These are phyloP conservation scores for Candolleomyces eurysporus DNA, from an alignment of 768 basidiomycete species.

Conservation along the genomic window DNA sequence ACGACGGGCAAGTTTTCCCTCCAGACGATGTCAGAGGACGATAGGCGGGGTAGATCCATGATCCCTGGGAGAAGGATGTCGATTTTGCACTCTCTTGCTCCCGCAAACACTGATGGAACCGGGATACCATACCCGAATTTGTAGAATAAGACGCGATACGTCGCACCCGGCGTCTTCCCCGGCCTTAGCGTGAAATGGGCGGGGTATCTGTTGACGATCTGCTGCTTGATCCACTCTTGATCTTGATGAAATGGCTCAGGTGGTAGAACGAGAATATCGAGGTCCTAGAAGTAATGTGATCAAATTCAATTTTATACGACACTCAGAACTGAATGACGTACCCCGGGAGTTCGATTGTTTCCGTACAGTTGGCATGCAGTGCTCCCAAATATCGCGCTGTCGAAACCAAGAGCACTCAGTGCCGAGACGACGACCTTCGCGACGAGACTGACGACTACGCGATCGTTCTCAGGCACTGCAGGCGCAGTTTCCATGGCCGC, in stretches of 20 bases:
- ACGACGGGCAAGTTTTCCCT: not conserved
- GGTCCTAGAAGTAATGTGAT: not conserved
- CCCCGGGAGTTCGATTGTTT: slow-evolving; percentile 33
- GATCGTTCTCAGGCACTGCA: no score
- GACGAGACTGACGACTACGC: slow-evolving; percentile 13
- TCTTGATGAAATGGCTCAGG: not conserved
- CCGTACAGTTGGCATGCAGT: slow-evolving; percentile 39
- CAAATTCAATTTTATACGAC: no score
- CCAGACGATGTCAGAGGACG: not conserved
- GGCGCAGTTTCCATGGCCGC: no score
- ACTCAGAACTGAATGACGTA: slow-evolving; percentile 13
- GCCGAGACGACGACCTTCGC: slow-evolving; percentile 23
- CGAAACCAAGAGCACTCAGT: slow-evolving; percentile 20
- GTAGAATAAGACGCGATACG: slow-evolving; percentile 9
- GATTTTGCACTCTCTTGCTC: slow-evolving; percentile 1
- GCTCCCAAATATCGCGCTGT: slow-evolving; percentile 35
- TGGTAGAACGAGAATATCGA: not conserved
- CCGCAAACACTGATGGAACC: not conserved
- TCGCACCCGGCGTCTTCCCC: not conserved
- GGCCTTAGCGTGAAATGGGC: not conserved
- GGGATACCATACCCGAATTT: not conserved
- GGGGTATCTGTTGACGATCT: not conserved
- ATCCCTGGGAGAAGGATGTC: slow-evolving; percentile 7
- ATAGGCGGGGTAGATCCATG: not conserved
- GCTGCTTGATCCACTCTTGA: not conserved